Evolutionary conservation across 2,329 filamentous ascomycete genomes (phyloP).

Genomic region (Samsoniella hepiali): DNA sequence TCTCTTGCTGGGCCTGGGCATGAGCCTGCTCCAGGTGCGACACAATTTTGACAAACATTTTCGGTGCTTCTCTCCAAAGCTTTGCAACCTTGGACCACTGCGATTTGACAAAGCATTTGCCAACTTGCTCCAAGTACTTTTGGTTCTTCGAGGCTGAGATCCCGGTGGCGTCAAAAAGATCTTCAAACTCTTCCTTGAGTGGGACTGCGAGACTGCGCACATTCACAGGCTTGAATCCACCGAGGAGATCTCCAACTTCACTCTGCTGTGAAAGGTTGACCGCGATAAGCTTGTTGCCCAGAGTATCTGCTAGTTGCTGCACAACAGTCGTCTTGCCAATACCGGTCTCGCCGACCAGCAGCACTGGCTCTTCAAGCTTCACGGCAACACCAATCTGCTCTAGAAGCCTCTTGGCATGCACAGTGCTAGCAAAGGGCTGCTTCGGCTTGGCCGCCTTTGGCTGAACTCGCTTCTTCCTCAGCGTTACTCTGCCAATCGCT

Average conservation of each 20-base stretch:
- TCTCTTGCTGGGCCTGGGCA: slow-evolving; percentile 34
- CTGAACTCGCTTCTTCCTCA: slow-evolving; percentile 56
- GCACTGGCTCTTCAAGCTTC: slow-evolving; percentile 77
- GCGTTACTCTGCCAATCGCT: slow-evolving; percentile 62
- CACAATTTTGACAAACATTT: slow-evolving; percentile 76
- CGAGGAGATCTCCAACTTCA: slow-evolving; percentile 91
- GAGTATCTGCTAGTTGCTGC: slow-evolving; percentile 80
- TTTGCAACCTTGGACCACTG: slow-evolving; percentile 86
- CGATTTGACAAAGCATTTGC: slow-evolving; percentile 73
- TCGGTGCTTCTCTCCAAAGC: slow-evolving; percentile 83
- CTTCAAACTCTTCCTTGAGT: slow-evolving; percentile 89
- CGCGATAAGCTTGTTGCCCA: slow-evolving; percentile 83
- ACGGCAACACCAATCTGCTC: slow-evolving; percentile 86
- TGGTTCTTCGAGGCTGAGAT: slow-evolving; percentile 88
- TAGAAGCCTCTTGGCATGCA: slow-evolving; percentile 76
- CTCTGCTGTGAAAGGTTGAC: slow-evolving; percentile 98
- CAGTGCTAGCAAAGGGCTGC: slow-evolving; percentile 81
- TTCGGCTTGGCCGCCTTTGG: slow-evolving; percentile 50
- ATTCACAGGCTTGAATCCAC: slow-evolving; percentile 95
- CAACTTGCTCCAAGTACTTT: slow-evolving; percentile 76
- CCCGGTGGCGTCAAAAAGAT: slow-evolving; percentile 77
- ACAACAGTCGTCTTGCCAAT: slow-evolving; percentile 97
- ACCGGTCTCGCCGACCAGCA: slow-evolving; percentile 97
- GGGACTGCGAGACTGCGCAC: slow-evolving; percentile 83
- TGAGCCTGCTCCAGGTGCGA: slow-evolving; percentile 49